Percentiles rank a stretch among this genome's conserved stretches.
Conservation (phyloP, 805 yeast genomes). For the Saturnispora serradocipensis region DNA sequence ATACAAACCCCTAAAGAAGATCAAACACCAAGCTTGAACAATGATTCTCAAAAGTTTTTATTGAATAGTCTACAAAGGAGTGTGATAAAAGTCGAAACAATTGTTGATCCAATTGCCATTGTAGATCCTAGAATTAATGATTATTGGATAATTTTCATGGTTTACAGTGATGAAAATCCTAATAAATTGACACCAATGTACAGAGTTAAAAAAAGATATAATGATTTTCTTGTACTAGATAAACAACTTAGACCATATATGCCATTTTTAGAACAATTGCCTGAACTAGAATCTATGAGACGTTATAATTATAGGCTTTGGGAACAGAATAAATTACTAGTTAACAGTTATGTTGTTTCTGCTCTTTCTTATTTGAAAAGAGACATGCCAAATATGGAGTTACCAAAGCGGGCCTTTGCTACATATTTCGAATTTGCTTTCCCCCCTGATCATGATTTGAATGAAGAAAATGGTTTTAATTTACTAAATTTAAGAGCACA, state of each 20-base stretch:
- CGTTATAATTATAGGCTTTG: conserved; percentile 25
- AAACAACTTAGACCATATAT: conserved; percentile 40
- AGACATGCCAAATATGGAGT: conserved; percentile 8
- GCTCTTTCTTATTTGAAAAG: conserved; percentile 10
- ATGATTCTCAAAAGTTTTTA: conserved; percentile 20
- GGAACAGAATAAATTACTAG: conserved; percentile 26
- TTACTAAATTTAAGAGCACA: conserved; percentile 1
- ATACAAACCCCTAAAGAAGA: background rate
- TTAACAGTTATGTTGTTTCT: conserved; percentile 25
- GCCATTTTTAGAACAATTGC: conserved; percentile 22
- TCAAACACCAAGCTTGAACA: background rate
- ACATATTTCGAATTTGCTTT: conserved; percentile 21
- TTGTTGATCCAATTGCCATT: conserved; percentile 24
- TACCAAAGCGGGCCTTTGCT: conserved; percentile 19
- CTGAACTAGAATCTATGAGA: conserved; percentile 17
- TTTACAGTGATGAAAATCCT: conserved; percentile 50
- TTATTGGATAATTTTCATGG: conserved; percentile 51
- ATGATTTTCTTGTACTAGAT: conserved; percentile 56
- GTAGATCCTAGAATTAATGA: conserved; percentile 37
- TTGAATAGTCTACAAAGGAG: conserved; percentile 24
- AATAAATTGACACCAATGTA: conserved; percentile 48
- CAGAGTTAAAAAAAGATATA: conserved; percentile 56
- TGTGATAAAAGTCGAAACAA: conserved; percentile 23
- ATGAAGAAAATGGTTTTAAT: background rate
- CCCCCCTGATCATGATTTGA: conserved; percentile 6